Conservation (phyloP, 2,329 filamentous ascomycete species). For the Cryphonectria radicalis region DNA sequence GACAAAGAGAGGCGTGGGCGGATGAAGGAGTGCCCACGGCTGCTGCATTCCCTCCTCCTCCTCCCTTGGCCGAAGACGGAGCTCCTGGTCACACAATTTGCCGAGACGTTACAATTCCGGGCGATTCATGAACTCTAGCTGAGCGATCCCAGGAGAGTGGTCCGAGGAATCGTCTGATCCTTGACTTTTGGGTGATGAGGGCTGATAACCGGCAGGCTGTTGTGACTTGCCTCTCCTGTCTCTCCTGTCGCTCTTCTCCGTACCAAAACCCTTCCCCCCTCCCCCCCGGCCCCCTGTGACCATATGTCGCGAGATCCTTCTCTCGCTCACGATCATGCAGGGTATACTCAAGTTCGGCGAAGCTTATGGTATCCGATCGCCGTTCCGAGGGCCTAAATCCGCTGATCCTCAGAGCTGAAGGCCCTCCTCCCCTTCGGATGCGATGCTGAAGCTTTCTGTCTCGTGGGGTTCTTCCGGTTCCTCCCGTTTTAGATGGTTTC, state of each 20-base stretch:
- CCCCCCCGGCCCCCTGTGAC: not conserved
- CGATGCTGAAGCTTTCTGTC: not conserved
- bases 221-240: too few species aligned
- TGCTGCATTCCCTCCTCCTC: not conserved
- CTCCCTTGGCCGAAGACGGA: not conserved
- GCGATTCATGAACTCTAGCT: not conserved
- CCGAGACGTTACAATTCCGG: not conserved
- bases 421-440: too few species aligned
- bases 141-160: not conserved
- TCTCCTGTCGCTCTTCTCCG: not conserved
- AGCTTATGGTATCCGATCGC: not conserved
- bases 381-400: not conserved
- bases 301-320: not conserved
- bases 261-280: too few species aligned
- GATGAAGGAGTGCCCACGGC: not conserved
- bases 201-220: not conserved
- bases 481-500: not conserved
- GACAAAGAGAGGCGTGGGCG: not conserved
- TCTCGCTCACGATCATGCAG: not conserved
- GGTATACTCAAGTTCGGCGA: not conserved
- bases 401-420: not conserved
- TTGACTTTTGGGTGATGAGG: not conserved
- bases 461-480: not conserved
- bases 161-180: slow-evolving; percentile 14
- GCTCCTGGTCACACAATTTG: not conserved